These are phyloP conservation scores for Centaurea solstitialis DNA, from an alignment of 129 eudicot genomes.

Conservation along the genomic window DNA sequence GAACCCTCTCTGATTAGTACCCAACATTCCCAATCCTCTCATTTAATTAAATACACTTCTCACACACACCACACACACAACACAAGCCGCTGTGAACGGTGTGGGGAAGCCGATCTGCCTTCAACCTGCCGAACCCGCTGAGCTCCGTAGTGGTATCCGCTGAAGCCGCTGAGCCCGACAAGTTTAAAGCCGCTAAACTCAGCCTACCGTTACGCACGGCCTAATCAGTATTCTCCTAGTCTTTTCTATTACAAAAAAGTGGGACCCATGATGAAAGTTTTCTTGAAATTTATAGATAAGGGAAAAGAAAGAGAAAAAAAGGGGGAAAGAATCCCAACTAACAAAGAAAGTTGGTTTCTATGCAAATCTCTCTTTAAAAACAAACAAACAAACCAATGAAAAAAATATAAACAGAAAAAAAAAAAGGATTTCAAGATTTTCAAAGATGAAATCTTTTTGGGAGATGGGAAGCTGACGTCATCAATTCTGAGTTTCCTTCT, in stretches of 20 bases:
- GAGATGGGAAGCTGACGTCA: constrained; percentile 16
- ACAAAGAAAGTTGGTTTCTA: not conserved
- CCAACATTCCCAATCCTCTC: too few relatives aligned
- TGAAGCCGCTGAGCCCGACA: too few relatives aligned
- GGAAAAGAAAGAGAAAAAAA: not conserved
- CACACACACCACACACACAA: too few relatives aligned
- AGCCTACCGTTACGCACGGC: too few relatives aligned
- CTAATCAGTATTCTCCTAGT: too few relatives aligned
- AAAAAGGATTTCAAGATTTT: not conserved
- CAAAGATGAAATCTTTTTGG: not conserved
- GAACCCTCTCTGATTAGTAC: too few relatives aligned
- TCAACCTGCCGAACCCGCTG: too few relatives aligned
- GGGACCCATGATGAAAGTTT: not conserved
- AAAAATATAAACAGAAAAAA: not conserved
- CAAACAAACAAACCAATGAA: not conserved
- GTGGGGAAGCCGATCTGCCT: too few relatives aligned
- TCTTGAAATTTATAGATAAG: not conserved
- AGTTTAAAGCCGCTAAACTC: too few relatives aligned
- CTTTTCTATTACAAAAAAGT: not conserved
- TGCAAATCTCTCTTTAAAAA: not conserved
- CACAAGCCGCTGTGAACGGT: too few relatives aligned
- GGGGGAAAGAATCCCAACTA: constrained; percentile 8
- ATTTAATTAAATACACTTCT: too few relatives aligned
- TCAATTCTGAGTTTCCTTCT: constrained; percentile 4
- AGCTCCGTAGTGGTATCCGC: too few relatives aligned